These are phyloP conservation scores for Mortierella sp. DNA, from an alignment of 371 early-diverging fungal species.

Conservation along the genomic window DNA sequence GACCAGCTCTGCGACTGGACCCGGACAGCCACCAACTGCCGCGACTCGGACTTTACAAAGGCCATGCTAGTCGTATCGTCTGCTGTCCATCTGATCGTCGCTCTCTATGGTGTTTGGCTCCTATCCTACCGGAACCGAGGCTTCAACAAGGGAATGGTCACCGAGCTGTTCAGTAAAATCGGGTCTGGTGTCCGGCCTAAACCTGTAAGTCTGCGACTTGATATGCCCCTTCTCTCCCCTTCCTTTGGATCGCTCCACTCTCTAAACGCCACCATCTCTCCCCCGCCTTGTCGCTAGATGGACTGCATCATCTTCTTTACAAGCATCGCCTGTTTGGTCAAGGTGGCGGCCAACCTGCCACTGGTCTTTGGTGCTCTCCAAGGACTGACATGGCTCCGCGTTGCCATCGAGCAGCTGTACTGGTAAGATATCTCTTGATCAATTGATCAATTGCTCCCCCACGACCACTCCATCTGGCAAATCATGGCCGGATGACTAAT, in stretches of 20 bases:
- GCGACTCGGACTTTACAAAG: constrained; percentile 35
- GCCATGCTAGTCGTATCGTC: constrained; percentile 34
- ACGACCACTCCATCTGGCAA: too few relatives aligned
- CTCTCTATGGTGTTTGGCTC: constrained; percentile 35
- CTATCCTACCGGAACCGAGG: constrained; percentile 46
- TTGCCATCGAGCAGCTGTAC: constrained; percentile 40
- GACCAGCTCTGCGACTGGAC: constrained; percentile 53
- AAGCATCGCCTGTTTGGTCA: constrained; percentile 26
- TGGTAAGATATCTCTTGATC: too few relatives aligned
- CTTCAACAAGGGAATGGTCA: constrained; percentile 34
- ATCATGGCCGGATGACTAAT: background rate
- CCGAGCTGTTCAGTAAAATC: constrained; percentile 35
- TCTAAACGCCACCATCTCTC: background rate
- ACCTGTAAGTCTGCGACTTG: constrained; percentile 48
- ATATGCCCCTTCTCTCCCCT: too few relatives aligned
- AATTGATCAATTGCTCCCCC: too few relatives aligned
- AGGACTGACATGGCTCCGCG: constrained; percentile 25
- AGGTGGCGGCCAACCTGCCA: constrained; percentile 23
- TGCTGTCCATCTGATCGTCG: constrained; percentile 22
- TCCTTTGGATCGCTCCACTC: background rate
- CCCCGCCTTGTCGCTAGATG: too few relatives aligned
- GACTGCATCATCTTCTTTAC: constrained; percentile 47
- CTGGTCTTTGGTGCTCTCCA: constrained; percentile 12
- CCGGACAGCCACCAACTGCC: constrained; percentile 17
- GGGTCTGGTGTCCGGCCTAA: constrained; percentile 48